Conservation (phyloP, 1,139 yeast genomes). For the Geotrichum carabidarum region DNA sequence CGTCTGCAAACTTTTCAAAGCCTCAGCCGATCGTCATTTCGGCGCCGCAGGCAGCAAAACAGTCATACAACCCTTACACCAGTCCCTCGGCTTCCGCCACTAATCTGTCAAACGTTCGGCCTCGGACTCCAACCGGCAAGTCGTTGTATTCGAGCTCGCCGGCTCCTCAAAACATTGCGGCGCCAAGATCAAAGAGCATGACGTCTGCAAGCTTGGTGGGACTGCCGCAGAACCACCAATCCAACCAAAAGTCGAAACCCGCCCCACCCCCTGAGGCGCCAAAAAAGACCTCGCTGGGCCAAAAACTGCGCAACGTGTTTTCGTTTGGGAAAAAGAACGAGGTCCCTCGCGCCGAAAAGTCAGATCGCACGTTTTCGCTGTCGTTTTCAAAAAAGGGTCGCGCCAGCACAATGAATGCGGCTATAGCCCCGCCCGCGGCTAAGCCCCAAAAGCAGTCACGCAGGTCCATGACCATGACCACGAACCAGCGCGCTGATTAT, state of each 20-base stretch:
- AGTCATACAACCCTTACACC: conserved; percentile 9
- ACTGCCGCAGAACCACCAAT: neutral
- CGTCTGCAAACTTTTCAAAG: conserved; percentile 13
- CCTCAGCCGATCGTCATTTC: neutral
- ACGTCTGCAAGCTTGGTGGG: conserved; percentile 6
- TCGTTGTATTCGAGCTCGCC: neutral
- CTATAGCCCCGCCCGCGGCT: neutral
- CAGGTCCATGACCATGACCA: conserved; percentile 14
- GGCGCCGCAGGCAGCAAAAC: conserved; percentile 11
- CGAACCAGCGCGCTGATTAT: neutral
- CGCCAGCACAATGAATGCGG: conserved; percentile 12
- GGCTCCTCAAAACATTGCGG: neutral
- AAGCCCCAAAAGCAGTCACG: conserved; percentile 3
- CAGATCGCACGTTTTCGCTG: conserved; percentile 13
- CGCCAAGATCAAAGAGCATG: conserved; percentile 13
- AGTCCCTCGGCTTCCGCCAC: neutral
- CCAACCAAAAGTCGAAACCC: neutral
- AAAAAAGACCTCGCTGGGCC: conserved; percentile 20
- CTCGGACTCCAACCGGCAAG: neutral
- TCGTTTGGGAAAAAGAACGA: conserved; percentile 23
- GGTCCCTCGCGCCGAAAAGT: neutral
- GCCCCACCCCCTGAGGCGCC: neutral
- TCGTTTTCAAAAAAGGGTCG: conserved; percentile 12
- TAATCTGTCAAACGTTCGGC: neutral
- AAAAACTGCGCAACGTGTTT: conserved; percentile 28